Base-by-base conservation (phyloP, 352 stramenopile species). In the Pythium aristosporum region DNA sequence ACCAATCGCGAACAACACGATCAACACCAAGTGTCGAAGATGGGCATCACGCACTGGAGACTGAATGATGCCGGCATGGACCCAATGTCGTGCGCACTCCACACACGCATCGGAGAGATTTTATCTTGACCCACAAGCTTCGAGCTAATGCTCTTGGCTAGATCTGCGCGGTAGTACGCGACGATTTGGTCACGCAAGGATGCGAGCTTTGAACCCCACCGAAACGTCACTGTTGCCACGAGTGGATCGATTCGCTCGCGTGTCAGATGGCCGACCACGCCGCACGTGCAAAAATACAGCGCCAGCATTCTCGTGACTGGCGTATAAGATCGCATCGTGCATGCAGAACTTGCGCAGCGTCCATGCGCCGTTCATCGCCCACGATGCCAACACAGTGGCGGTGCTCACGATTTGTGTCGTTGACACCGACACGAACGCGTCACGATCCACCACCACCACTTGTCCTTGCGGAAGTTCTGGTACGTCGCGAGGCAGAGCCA, bases 91-190 rank as follows among this genome's bases (percentile, higher is more conserved):
- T 71, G 57, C 0, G 68, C n/a, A 1, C 47, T 50, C 69, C 69
- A 76, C 21, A 67, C 43, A 3, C 61, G 57, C 61, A 73, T 67
- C n/a, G 69, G 65, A 15, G 69, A 77, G 47, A 72, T 72, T n/a
- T 47, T 62, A 4, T 68, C 16, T 5, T 76, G 59, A 0, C 61
- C 71, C 28, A 61, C 28, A 1, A 53, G 41, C 28, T 41, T 13
- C 18, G 55, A 32, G 15, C 69, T 62, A 0, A 77, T 50, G 10
- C 23, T 13, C 30, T 68, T 63, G 1, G 47, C 46, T 16, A 67
- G 55, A 16, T 69, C 56, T 1, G 48, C 7, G 13, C 70, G 30
- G 0, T 63, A 54, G 41, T 57, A 74, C 6, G 15, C 39, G 3
- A 46, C 13, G 23, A 74, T 37, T 15, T 15, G 15, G 5, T 44